phyloP scores from a whole-genome alignment of 208 protist genomes.

The Trypanosoma platydactyli region DNA sequence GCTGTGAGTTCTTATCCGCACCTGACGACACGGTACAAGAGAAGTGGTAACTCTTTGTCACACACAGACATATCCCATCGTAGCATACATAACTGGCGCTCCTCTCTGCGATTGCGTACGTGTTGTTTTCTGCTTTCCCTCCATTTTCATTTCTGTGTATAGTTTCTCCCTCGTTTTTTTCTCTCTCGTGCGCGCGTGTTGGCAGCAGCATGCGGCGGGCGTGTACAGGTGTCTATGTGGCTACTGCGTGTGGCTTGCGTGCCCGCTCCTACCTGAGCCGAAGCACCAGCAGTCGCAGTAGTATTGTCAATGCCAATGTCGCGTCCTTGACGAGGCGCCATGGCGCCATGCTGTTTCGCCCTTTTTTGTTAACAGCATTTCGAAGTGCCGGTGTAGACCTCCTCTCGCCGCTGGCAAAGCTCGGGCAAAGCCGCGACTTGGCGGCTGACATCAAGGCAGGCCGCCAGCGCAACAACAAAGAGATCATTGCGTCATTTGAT shows the following conservation, averaged over 20 bases:
- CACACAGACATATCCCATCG: too few species aligned
- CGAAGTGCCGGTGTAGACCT: conserved; percentile 65
- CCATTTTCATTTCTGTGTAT: too few species aligned
- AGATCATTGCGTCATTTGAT: conserved; percentile 79
- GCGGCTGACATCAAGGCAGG: conserved; percentile 71
- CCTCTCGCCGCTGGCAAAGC: conserved; percentile 74
- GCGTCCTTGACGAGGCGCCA: neutral
- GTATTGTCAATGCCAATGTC: neutral
- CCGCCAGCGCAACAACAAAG: conserved; percentile 74
- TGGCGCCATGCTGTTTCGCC: neutral
- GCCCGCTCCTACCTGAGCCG: neutral
- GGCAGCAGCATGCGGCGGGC: conserved; percentile 6
- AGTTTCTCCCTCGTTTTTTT: neutral
- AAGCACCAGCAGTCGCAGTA: neutral
- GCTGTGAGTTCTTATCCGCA: too few species aligned
- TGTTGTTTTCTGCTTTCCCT: neutral
- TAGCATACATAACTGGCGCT: too few species aligned
- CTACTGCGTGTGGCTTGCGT: neutral
- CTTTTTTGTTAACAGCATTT: conserved; percentile 19
- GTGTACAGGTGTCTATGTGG: neutral
- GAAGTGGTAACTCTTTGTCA: too few species aligned
- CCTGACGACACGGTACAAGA: too few species aligned
- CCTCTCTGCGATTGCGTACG: too few species aligned
- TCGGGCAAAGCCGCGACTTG: conserved; percentile 80
- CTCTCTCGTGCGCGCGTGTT: neutral